Evolutionary conservation across 768 basidiomycete species (phyloP).

Genomic region (Suillus bovinus): DNA sequence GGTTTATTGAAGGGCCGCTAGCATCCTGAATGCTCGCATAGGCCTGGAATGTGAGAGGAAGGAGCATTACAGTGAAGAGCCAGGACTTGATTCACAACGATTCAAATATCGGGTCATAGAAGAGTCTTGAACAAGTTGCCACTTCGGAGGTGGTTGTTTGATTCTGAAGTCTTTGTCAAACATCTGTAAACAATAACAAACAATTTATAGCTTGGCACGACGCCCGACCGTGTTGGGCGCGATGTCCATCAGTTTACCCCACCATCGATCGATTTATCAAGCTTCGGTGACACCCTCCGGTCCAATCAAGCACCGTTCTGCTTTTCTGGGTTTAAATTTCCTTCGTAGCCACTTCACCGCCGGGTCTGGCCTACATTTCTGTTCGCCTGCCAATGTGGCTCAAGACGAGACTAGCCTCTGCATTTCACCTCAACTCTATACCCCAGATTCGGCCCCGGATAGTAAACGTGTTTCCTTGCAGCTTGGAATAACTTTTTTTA

Average conservation of each 20-base stretch:
- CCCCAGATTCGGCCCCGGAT: slow-evolving; percentile 7
- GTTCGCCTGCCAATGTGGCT: neutral
- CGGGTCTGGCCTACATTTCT: too few relatives aligned
- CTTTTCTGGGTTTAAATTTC: neutral
- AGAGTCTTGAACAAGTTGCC: slow-evolving; percentile 1
- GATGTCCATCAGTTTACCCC: neutral
- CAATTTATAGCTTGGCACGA: neutral
- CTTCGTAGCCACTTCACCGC: neutral
- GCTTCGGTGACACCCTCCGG: neutral
- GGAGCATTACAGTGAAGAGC: slow-evolving; percentile 19
- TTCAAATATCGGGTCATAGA: neutral
- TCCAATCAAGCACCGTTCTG: neutral
- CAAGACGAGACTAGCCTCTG: neutral
- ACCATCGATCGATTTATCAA: neutral
- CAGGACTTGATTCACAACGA: neutral
- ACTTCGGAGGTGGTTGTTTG: slow-evolving; percentile 27
- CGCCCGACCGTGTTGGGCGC: neutral
- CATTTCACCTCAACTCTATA: neutral
- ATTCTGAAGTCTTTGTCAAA: slow-evolving; percentile 31
- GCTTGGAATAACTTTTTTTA: neutral
- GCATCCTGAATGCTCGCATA: slow-evolving; percentile 12
- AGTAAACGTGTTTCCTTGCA: neutral
- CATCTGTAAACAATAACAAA: slow-evolving; percentile 7
- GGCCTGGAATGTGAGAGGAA: slow-evolving; percentile 25
- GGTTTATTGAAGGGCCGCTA: slow-evolving; percentile 3